phyloP scores from a whole-genome alignment of 441 rosid species.

The Biscutella laevigata region DNA sequence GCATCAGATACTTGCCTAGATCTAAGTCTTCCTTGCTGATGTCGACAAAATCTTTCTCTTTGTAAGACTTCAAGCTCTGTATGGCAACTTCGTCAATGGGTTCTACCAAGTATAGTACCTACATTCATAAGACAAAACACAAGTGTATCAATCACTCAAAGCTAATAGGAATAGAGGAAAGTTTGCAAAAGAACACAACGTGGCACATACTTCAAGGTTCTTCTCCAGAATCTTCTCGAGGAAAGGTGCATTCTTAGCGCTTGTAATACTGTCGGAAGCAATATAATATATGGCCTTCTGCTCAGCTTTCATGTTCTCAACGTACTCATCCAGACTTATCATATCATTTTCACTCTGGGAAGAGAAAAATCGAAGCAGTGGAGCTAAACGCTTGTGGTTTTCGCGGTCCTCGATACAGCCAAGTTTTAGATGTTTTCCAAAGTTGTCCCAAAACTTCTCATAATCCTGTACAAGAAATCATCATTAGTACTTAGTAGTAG shows the following conservation, averaged over 20 bases:
- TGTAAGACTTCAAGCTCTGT: constrained; percentile 80
- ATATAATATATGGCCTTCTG: constrained; percentile 84
- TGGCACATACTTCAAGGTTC: constrained; percentile 58
- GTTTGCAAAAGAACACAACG: background rate
- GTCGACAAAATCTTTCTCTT: constrained; percentile 87
- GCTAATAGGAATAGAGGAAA: constrained; percentile 2
- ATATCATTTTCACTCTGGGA: constrained; percentile 84
- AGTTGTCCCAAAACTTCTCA: constrained; percentile 89
- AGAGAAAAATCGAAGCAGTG: constrained; percentile 84
- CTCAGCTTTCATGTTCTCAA: constrained; percentile 90
- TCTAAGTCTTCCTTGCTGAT: constrained; percentile 97
- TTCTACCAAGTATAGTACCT: constrained; percentile 84
- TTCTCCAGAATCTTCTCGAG: constrained; percentile 81
- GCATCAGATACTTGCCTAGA: constrained; percentile 41
- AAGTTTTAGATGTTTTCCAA: constrained; percentile 67
- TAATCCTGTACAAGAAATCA: constrained; percentile 49
- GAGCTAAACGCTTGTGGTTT: constrained; percentile 90
- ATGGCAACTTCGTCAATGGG: constrained; percentile 94
- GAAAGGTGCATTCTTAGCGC: constrained; percentile 91
- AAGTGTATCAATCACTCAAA: constrained; percentile 8
- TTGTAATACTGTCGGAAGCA: constrained; percentile 76
- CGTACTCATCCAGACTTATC: constrained; percentile 95
- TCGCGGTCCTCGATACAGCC: constrained; percentile 96
- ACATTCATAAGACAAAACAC: constrained; percentile 1
- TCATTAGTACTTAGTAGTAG: background rate